phyloP scores from a whole-genome alignment of 495 filamentous ascomycete species.

The Bombardia bombarda region DNA sequence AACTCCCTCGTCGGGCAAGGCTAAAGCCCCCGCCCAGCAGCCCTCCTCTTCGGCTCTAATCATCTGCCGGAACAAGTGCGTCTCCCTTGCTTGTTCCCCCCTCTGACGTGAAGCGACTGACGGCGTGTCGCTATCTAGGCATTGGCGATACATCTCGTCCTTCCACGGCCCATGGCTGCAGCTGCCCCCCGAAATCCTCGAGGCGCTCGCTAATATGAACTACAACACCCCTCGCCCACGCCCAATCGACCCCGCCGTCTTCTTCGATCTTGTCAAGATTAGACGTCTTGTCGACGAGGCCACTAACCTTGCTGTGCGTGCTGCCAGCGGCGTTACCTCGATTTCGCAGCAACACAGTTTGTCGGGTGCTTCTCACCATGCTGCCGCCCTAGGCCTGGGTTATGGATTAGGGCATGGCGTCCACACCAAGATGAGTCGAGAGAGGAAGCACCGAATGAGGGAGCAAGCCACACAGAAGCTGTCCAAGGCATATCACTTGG shows the following conservation, averaged over 20 bases:
- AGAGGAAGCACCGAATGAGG: slow-evolving; percentile 66
- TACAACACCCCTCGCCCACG: slow-evolving; percentile 66
- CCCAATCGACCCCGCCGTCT: slow-evolving; percentile 70
- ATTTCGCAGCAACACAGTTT: slow-evolving; percentile 50
- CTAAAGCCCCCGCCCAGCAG: neutral
- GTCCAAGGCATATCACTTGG: slow-evolving; percentile 63
- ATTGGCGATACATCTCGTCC: slow-evolving; percentile 77
- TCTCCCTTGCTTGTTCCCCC: neutral
- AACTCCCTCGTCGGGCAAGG: neutral
- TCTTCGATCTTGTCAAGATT: slow-evolving; percentile 77
- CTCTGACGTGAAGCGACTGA: slow-evolving; percentile 1
- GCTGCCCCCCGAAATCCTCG: slow-evolving; percentile 71
- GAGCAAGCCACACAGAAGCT: slow-evolving; percentile 71
- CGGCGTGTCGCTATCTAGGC: slow-evolving; percentile 32
- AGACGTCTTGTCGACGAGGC: slow-evolving; percentile 69
- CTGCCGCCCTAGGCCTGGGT: slow-evolving; percentile 53
- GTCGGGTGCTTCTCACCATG: slow-evolving; percentile 44
- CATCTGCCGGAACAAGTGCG: slow-evolving; percentile 1
- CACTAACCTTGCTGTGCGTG: slow-evolving; percentile 66
- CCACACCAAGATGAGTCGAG: slow-evolving; percentile 59
- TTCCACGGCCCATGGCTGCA: slow-evolving; percentile 86
- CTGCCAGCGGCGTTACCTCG: slow-evolving; percentile 60
- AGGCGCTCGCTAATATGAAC: slow-evolving; percentile 68
- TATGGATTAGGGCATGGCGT: slow-evolving; percentile 45
- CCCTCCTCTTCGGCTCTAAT: neutral